Evolutionary conservation across 495 filamentous ascomycete genomes (phyloP).

Genomic region (Penicillium angulare): DNA sequence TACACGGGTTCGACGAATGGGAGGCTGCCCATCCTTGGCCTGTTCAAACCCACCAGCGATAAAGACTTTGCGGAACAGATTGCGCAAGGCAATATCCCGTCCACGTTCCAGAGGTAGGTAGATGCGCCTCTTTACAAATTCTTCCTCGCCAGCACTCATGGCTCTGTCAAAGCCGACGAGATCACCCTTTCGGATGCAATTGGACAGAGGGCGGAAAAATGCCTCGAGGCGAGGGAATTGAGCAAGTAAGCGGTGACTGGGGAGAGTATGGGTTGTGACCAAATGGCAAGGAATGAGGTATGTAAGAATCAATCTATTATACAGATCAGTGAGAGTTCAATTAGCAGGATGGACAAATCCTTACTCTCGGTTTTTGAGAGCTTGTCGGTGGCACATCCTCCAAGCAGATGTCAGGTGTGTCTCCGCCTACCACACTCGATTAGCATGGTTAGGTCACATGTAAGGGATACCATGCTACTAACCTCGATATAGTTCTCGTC

Average conservation of each 20-base stretch:
- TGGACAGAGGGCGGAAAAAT: slow-evolving; percentile 73
- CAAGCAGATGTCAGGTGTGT: slow-evolving; percentile 74
- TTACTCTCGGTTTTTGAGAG: slow-evolving; percentile 76
- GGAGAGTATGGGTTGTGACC: slow-evolving; percentile 80
- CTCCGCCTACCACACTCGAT: slow-evolving; percentile 62
- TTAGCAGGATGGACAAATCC: slow-evolving; percentile 24
- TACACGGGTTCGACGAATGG: slow-evolving; percentile 71
- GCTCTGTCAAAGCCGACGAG: slow-evolving; percentile 82
- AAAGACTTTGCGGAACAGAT: slow-evolving; percentile 87
- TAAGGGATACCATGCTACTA: slow-evolving; percentile 7
- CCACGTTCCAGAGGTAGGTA: slow-evolving; percentile 92
- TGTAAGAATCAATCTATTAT: slow-evolving; percentile 76
- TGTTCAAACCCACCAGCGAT: slow-evolving; percentile 76
- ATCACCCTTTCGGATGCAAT: slow-evolving; percentile 77
- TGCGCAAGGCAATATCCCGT: slow-evolving; percentile 85
- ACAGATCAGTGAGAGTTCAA: slow-evolving; percentile 23
- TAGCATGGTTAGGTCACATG: slow-evolving; percentile 16
- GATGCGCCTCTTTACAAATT: slow-evolving; percentile 92
- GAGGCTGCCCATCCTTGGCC: slow-evolving; percentile 59
- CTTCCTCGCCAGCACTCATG: slow-evolving; percentile 73
- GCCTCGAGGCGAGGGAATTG: slow-evolving; percentile 73
- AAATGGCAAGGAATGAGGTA: slow-evolving; percentile 93
- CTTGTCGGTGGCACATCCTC: slow-evolving; percentile 67
- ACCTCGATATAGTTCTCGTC: slow-evolving; percentile 87
- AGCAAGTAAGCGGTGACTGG: slow-evolving; percentile 64